These are phyloP conservation scores for Cynanchum wilfordii DNA, from an alignment of 257 asterid species.

Conservation along the genomic window DNA sequence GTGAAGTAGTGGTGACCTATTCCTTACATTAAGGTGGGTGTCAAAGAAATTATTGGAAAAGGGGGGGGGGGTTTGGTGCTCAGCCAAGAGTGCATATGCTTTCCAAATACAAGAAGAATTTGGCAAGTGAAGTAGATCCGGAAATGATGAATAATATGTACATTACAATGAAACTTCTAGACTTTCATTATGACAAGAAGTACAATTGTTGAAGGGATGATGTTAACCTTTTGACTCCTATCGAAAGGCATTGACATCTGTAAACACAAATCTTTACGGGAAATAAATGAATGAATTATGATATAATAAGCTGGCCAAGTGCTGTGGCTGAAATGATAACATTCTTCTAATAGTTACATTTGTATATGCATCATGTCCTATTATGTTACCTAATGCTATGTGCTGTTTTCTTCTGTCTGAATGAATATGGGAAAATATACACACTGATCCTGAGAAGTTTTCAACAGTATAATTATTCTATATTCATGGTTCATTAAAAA, in stretches of 20 bases:
- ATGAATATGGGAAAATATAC: not conserved
- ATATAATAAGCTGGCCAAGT: not conserved
- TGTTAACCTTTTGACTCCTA: not conserved
- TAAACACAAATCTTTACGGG: not conserved
- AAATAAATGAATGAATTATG: not conserved
- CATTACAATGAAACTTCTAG: not conserved
- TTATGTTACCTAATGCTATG: not conserved
- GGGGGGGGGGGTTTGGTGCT: not conserved
- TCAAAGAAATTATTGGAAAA: not conserved
- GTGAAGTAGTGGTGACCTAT: not conserved
- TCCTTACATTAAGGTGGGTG: not conserved
- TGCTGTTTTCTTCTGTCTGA: not conserved
- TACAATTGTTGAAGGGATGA: not conserved
- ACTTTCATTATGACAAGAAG: not conserved
- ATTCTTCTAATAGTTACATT: not conserved
- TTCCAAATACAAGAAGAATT: not conserved
- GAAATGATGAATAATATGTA: not conserved
- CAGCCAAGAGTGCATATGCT: not conserved
- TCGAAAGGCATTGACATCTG: not conserved
- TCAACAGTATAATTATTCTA: not conserved
- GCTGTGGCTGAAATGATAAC: not conserved
- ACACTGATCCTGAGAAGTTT: not conserved
- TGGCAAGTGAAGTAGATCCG: not conserved
- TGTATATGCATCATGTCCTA: not conserved
- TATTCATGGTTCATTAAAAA: not conserved